These are phyloP conservation scores for Rutidosis leptorrhynchoides DNA, from an alignment of 129 eudicot genomes.

Conservation along the genomic window DNA sequence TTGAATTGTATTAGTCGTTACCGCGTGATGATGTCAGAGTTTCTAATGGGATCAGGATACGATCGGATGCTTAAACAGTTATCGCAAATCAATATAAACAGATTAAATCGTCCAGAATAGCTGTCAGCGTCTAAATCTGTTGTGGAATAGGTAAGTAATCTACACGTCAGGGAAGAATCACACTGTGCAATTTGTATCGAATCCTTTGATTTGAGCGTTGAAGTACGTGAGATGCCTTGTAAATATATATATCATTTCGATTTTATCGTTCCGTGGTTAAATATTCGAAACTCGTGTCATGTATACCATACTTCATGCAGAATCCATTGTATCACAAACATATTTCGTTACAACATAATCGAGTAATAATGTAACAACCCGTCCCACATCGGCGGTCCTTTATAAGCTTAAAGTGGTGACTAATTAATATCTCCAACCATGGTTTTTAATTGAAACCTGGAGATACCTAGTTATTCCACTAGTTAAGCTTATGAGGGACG, in stretches of 20 bases:
- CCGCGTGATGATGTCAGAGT: slow-evolving; percentile 46
- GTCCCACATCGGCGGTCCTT: too few species aligned
- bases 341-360: background rate
- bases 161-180: slow-evolving; percentile 25
- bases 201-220: slow-evolving; percentile 25
- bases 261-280: slow-evolving; percentile 55
- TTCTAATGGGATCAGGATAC: slow-evolving; percentile 47
- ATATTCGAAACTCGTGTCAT: slow-evolving; percentile 49
- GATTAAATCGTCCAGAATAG: slow-evolving; percentile 29
- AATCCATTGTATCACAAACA: background rate
- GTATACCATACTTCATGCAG: slow-evolving; percentile 46
- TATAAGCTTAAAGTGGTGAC: too few species aligned
- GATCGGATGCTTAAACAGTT: slow-evolving; percentile 45
- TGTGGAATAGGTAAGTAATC: slow-evolving; percentile 33
- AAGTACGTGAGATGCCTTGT: slow-evolving; percentile 60
- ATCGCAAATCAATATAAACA: slow-evolving; percentile 34
- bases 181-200: slow-evolving; percentile 59
- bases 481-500: too few species aligned
- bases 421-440: too few species aligned
- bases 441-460: too few species aligned
- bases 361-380: too few species aligned
- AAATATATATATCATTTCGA: slow-evolving; percentile 54
- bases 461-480: too few species aligned
- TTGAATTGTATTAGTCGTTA: slow-evolving; percentile 42
- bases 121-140: slow-evolving; percentile 45